Base-by-base conservation (phyloP, 2,329 filamentous ascomycete genomes). In the Ceratocystis colombiana region DNA sequence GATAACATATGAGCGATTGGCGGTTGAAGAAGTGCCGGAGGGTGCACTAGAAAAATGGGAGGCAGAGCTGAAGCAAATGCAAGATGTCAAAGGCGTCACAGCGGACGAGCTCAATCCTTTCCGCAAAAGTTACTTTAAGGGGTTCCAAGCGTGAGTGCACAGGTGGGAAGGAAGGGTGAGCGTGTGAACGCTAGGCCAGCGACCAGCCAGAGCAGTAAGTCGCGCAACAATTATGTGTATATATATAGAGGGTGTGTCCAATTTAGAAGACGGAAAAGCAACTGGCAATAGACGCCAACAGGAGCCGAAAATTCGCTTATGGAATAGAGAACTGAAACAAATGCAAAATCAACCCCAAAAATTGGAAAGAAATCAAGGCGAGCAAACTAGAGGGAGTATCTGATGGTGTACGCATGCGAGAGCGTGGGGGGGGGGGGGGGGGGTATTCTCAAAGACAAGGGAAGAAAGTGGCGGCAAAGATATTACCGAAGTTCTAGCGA, bases 1-100 rank as follows among this genome's bases (percentile, higher is more conserved):
- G 45, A 88, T 97, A 64, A 96, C 91, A 0, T 97, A 97, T 74
- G 82, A 85, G 57, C 83, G 91, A 64, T 77, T 89, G 22, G 80
- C 82, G 0, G 85, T 90, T 70, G 77, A 73, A 10, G 77, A 80
- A 44, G 79, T 89, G 6, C 79, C 81, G 64, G 68, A 71, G 10
- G 72, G 73, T 0, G 77, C 77, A 6, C 72, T 84, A 25, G 72
- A 74, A 61, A 70, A 72, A 50, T 76, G 65, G 65, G 44, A 64
- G 8, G 53, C 50, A 15, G 46, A 55, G 2, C 63, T 67, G 69
- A n/a, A 70, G 68, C 20, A 72, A 72, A 28, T 15, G 15, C 10
- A 74, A 70, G 70, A 69, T 65, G 70, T 72, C 69, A 67, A 71
- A 2, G 82, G 82, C 20, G 78, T 75, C 65, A 81, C 81, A 1